Percentiles rank a stretch among this genome's conserved stretches.
These are phyloP conservation scores for Cryphonectria carpinicola DNA, from an alignment of 2,329 filamentous ascomycete species.

Conservation along the genomic window DNA sequence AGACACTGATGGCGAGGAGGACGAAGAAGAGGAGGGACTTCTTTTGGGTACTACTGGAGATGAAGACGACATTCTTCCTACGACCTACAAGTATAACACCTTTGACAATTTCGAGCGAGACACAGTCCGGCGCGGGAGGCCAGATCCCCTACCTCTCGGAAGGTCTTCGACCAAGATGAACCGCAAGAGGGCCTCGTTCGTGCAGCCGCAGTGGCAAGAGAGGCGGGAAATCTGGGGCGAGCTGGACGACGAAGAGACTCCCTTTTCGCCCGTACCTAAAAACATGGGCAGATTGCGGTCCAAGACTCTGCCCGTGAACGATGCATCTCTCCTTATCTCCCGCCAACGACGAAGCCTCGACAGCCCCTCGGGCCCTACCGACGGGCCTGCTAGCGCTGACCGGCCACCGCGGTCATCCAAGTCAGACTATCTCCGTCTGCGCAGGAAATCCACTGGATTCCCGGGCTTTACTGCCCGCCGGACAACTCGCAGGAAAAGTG, in stretches of 20 bases:
- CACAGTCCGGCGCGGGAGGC: slow-evolving; percentile 19
- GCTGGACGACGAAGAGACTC: slow-evolving; percentile 71
- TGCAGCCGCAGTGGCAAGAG: slow-evolving; percentile 59
- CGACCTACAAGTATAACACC: slow-evolving; percentile 51
- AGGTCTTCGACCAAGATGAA: slow-evolving; percentile 11
- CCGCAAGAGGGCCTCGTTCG: slow-evolving; percentile 20
- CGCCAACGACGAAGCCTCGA: slow-evolving; percentile 40
- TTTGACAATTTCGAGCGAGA: slow-evolving; percentile 45
- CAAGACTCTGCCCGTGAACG: slow-evolving; percentile 49
- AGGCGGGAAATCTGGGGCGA: slow-evolving; percentile 86
- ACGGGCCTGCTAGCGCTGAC: slow-evolving; percentile 15
- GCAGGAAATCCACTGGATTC: slow-evolving; percentile 65
- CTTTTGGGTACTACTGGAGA: slow-evolving; percentile 54
- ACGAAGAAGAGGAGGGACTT: slow-evolving; percentile 58
- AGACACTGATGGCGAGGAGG: slow-evolving; percentile 64
- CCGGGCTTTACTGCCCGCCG: slow-evolving; percentile 62
- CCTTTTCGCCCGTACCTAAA: slow-evolving; percentile 41
- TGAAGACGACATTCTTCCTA: slow-evolving; percentile 41
- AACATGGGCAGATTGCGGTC: slow-evolving; percentile 47
- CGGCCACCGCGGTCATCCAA: slow-evolving; percentile 18
- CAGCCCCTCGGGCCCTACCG: slow-evolving; percentile 28
- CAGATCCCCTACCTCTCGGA: slow-evolving; percentile 34
- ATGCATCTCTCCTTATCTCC: slow-evolving; percentile 43
- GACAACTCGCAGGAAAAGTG: slow-evolving; percentile 42
- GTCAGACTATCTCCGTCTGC: slow-evolving; percentile 41